Evolutionary conservation across 2,329 filamentous ascomycete genomes (phyloP).

Genomic region (Cladophialophora psammophila): DNA sequence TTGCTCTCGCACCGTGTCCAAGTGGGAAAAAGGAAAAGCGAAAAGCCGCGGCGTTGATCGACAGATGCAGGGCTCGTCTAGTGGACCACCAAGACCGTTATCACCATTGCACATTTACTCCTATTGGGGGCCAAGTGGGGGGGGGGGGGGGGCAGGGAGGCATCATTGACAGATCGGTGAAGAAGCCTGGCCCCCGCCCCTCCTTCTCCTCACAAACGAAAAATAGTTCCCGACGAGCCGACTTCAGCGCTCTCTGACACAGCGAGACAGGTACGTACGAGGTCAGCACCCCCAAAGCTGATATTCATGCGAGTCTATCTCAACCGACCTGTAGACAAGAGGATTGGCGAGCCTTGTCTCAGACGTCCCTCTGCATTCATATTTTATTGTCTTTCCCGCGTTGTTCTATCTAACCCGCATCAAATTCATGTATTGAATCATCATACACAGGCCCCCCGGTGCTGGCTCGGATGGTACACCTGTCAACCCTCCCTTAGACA

Average conservation of each 20-base stretch:
- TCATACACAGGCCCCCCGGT: slow-evolving; percentile 6
- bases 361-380: neutral
- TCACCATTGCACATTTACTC: neutral
- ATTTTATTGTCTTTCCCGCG: neutral
- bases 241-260: neutral
- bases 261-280: neutral
- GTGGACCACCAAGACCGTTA: neutral
- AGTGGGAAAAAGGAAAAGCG: neutral
- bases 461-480: neutral
- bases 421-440: neutral
- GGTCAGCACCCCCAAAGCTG: neutral
- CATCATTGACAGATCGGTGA: neutral
- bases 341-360: neutral
- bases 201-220: slow-evolving; percentile 2
- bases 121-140: neutral
- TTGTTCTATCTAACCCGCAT: slow-evolving; percentile 1
- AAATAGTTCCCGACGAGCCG: slow-evolving; percentile 16
- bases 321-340: neutral
- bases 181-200: neutral
- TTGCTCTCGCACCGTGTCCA: neutral
- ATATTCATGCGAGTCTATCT: neutral
- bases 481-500: neutral
- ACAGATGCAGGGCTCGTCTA: neutral
- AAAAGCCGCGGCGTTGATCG: neutral
- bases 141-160: too few species aligned